phyloP scores from a whole-genome alignment of 2,329 filamentous ascomycete species.

The Neophaeococcomyces mojaviensis region DNA sequence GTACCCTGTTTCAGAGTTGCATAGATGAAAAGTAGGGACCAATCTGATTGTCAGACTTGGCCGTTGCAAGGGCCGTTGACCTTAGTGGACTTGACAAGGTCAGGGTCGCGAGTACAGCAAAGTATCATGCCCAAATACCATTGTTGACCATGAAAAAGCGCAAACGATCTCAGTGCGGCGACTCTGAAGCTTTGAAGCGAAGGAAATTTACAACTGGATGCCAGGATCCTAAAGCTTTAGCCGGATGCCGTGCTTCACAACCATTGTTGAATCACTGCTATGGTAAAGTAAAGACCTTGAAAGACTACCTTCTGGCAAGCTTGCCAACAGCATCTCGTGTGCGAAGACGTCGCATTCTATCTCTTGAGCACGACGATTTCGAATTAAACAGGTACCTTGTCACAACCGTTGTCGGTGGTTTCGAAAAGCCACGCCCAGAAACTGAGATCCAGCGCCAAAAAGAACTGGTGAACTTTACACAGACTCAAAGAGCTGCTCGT shows the following conservation, averaged over 20 bases:
- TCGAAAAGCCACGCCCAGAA: constrained; percentile 27
- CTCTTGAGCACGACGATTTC: constrained; percentile 31
- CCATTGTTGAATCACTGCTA: constrained; percentile 19
- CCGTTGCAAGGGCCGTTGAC: too few relatives aligned
- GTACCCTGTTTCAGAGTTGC: too few relatives aligned
- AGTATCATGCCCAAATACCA: not conserved
- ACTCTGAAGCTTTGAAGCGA: not conserved
- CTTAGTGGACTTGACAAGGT: not conserved
- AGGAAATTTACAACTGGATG: not conserved
- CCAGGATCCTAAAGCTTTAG: not conserved
- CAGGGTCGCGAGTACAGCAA: not conserved
- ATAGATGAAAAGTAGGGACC: too few relatives aligned
- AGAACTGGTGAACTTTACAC: constrained; percentile 56
- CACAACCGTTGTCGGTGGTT: constrained; percentile 57
- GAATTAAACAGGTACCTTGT: constrained; percentile 57
- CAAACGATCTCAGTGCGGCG: constrained; percentile 10
- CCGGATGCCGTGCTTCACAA: not conserved
- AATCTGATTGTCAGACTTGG: too few relatives aligned
- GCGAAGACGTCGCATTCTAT: constrained; percentile 50
- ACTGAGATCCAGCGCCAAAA: constrained; percentile 38
- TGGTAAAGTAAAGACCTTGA: constrained; percentile 17
- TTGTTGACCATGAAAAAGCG: constrained; percentile 21
- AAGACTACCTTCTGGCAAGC: constrained; percentile 16
- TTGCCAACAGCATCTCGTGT: constrained; percentile 30
- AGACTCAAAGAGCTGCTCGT: constrained; percentile 44